phyloP scores from a whole-genome alignment of 176 grass and related monocot species.

The Stipa capillata region DNA sequence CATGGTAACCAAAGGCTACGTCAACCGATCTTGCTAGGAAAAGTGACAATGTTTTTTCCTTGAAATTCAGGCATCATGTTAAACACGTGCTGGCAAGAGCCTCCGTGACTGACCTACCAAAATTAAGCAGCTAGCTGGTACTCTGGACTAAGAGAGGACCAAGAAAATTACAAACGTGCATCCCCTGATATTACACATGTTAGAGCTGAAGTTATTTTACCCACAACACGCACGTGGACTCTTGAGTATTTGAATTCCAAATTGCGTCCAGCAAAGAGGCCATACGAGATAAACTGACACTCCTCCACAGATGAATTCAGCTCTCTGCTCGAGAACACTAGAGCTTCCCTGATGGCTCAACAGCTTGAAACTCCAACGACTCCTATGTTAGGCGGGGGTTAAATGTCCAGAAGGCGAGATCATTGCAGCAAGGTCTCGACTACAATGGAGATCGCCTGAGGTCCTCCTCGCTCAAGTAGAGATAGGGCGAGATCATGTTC shows the following conservation, averaged over 20 bases:
- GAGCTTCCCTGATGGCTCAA: neutral
- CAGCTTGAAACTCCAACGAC: neutral
- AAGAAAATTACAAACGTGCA: neutral
- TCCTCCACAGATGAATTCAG: neutral
- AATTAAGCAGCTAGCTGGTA: neutral
- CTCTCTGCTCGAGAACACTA: neutral
- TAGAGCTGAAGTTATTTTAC: neutral
- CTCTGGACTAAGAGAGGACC: neutral
- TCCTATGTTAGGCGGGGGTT: neutral
- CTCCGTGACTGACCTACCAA: neutral
- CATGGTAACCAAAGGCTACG: too few relatives aligned
- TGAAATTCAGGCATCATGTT: too few relatives aligned
- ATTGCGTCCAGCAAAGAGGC: neutral
- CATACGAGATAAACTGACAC: neutral
- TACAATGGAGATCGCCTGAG: constrained; percentile 33
- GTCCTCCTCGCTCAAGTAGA: constrained; percentile 72
- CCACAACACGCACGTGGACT: neutral
- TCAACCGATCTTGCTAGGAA: too few relatives aligned
- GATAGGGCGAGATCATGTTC: constrained; percentile 67
- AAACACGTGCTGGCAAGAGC: too few relatives aligned
- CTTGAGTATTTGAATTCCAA: neutral
- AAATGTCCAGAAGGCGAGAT: neutral
- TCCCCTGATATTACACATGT: neutral
- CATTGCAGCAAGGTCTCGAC: constrained; percentile 42
- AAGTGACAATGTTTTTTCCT: too few relatives aligned